Evolutionary conservation across 2,329 filamentous ascomycete genomes (phyloP).

Genomic region (Colletotrichum eleusines): DNA sequence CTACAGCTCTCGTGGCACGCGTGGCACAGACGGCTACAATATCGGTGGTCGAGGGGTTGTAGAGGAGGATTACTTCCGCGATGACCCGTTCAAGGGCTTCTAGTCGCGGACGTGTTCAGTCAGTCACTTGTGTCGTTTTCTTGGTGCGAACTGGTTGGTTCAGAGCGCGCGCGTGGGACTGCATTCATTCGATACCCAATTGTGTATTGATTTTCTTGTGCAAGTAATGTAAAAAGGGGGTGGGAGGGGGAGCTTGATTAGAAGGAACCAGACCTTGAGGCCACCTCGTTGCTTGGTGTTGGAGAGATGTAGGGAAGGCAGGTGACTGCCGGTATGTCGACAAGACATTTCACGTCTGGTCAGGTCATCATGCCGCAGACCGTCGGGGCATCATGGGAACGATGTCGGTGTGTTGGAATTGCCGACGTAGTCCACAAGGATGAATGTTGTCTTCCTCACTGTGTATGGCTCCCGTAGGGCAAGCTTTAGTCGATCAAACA

Average conservation of each 20-base stretch:
- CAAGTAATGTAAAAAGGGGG: neutral
- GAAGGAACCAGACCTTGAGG: neutral
- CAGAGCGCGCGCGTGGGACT: conserved; percentile 26
- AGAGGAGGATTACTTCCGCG: conserved; percentile 69
- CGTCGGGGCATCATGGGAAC: conserved; percentile 8
- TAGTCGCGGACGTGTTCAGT: conserved; percentile 48
- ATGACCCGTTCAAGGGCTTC: conserved; percentile 74
- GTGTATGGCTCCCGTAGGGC: conserved; percentile 24
- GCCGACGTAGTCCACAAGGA: conserved; percentile 4
- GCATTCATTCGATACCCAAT: conserved; percentile 38
- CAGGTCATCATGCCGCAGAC: conserved; percentile 1
- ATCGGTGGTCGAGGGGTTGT: conserved; percentile 59
- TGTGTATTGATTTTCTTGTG: conserved; percentile 35
- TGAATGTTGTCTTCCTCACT: neutral
- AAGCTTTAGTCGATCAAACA: conserved; percentile 9
- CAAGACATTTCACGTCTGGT: conserved; percentile 17
- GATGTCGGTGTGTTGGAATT: conserved; percentile 13
- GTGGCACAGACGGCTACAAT: conserved; percentile 62
- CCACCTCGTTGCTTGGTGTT: conserved; percentile 27
- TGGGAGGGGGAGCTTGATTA: neutral
- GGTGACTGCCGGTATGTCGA: conserved; percentile 10
- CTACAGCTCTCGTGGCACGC: conserved; percentile 59
- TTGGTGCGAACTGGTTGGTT: conserved; percentile 20
- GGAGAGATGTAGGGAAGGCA: conserved; percentile 1
- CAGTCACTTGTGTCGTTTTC: conserved; percentile 20